These are phyloP conservation scores for Penicillium sp. DNA, from an alignment of 2,329 filamentous ascomycete genomes.

Conservation along the genomic window DNA sequence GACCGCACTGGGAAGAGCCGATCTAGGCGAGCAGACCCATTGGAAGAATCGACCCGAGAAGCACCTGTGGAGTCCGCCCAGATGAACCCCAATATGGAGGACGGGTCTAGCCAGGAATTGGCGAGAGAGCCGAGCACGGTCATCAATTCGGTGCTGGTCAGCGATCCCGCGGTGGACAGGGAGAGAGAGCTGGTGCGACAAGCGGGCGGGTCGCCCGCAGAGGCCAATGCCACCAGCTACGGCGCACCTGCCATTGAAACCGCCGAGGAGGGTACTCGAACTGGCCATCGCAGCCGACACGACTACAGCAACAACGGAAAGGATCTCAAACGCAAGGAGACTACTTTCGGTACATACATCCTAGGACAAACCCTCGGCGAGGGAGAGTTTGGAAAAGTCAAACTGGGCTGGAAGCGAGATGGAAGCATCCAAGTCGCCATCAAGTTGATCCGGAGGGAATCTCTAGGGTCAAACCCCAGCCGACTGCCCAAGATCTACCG, in stretches of 20 bases:
- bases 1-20: conserved; percentile 45
- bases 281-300: conserved; percentile 51
- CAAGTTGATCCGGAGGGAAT: conserved; percentile 94
- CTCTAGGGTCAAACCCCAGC: conserved; percentile 81
- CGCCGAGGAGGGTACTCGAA: conserved; percentile 47
- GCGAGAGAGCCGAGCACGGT: conserved; percentile 78
- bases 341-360: conserved; percentile 93
- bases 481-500: conserved; percentile 95
- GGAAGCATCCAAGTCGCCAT: conserved; percentile 94
- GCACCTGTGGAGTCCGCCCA: conserved; percentile 36
- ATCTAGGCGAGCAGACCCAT: conserved; percentile 41
- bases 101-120: conserved; percentile 60
- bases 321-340: conserved; percentile 71
- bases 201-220: conserved; percentile 56
- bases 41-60: conserved; percentile 44
- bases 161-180: conserved; percentile 72
- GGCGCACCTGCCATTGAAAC: conserved; percentile 54
- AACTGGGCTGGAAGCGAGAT: conserved; percentile 96
- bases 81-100: conserved; percentile 51
- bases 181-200: conserved; percentile 71
- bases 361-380: conserved; percentile 95
- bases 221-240: conserved; percentile 51
- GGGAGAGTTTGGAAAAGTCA: conserved; percentile 98
- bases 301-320: conserved; percentile 59
- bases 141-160: conserved; percentile 74